Evolutionary conservation across 2,329 filamentous ascomycete species (phyloP).

Genomic region (Knufia petricola): DNA sequence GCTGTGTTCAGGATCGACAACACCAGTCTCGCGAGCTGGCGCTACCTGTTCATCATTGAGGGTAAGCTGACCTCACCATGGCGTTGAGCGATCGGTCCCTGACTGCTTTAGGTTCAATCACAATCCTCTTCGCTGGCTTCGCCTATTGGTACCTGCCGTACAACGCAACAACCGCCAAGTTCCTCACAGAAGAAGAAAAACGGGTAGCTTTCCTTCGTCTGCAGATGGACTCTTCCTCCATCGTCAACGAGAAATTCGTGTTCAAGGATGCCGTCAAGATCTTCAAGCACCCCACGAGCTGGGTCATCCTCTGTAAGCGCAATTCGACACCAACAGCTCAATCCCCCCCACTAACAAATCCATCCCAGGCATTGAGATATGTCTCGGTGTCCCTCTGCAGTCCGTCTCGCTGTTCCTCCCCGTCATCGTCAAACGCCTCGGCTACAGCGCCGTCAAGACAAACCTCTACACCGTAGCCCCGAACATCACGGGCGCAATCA

Average conservation of each 20-base stretch:
- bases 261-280: constrained; percentile 44
- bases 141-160: constrained; percentile 61
- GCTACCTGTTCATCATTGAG: constrained; percentile 49
- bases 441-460: constrained; percentile 51
- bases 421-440: constrained; percentile 46
- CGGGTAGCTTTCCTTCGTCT: constrained; percentile 63
- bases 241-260: constrained; percentile 48
- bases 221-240: constrained; percentile 61
- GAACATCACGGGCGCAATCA: constrained; percentile 61
- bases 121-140: constrained; percentile 53
- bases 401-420: constrained; percentile 50
- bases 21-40: constrained; percentile 41
- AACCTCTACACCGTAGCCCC: constrained; percentile 77
- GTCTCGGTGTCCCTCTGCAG: constrained; percentile 50
- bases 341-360: neutral
- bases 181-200: constrained; percentile 58
- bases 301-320: constrained; percentile 37
- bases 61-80: too few species aligned
- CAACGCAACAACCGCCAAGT: constrained; percentile 54
- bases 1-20: constrained; percentile 51
- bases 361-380: constrained; percentile 43
- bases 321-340: neutral
- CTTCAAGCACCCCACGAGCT: constrained; percentile 46
- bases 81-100: too few species aligned
- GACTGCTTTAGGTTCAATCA: constrained; percentile 39